Conservation (phyloP, 106 monocot genomes). For the Phalaenopsis equestris region DNA sequence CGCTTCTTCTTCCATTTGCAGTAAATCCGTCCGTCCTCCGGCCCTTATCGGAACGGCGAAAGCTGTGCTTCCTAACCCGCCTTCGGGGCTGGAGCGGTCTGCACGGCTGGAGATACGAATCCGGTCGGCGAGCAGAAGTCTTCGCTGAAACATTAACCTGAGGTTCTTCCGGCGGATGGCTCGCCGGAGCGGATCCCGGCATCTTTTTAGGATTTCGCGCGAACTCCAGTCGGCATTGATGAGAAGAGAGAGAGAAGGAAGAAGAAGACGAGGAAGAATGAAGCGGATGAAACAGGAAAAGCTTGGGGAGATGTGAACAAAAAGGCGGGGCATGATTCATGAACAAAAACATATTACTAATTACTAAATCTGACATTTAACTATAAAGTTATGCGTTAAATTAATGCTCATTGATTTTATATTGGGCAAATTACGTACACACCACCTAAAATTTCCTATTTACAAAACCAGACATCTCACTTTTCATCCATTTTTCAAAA, state of each 20-base stretch:
- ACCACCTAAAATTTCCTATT: no score
- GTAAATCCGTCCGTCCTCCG: neutral
- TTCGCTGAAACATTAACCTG: neutral
- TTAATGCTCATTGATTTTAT: no score
- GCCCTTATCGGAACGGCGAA: neutral
- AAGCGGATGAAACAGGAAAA: neutral
- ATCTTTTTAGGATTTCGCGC: slow-evolving; percentile 3
- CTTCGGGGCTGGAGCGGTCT: slow-evolving; percentile 2
- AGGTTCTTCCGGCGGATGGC: neutral
- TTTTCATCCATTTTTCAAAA: no score
- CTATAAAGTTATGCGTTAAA: no score
- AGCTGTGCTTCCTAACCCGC: neutral
- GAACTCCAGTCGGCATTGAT: neutral
- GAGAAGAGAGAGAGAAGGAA: neutral
- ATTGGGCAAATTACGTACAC: no score
- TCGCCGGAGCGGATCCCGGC: neutral
- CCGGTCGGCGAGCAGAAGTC: neutral
- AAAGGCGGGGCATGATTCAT: neutral
- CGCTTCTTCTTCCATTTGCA: slow-evolving; percentile 29
- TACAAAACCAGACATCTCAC: no score
- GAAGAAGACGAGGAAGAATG: neutral
- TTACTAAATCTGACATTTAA: no score
- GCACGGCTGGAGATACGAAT: neutral
- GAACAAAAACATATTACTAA: neutral
- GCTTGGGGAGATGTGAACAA: neutral